These are phyloP conservation scores for Voacanga thouarsii DNA, from an alignment of 257 asterid genomes.

Conservation along the genomic window DNA sequence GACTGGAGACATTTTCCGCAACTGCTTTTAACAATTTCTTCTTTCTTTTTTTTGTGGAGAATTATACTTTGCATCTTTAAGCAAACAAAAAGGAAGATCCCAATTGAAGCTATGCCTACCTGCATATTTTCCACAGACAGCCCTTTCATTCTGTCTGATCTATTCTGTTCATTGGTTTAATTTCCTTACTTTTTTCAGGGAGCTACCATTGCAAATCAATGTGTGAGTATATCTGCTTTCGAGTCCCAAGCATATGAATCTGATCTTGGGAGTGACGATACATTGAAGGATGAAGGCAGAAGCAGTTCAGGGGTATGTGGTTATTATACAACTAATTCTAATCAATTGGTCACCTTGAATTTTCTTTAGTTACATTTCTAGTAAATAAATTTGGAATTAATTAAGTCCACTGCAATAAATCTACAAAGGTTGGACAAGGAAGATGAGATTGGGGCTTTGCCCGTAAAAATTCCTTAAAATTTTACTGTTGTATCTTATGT, in stretches of 20 bases:
- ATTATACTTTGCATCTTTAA: neutral
- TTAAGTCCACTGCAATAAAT: neutral
- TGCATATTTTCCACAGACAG: neutral
- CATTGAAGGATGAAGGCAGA: constrained; percentile 12
- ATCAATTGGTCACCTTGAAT: neutral
- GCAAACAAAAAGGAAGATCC: neutral
- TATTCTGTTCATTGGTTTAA: neutral
- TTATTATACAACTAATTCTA: neutral
- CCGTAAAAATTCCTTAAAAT: neutral
- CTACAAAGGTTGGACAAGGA: neutral
- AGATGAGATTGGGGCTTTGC: neutral
- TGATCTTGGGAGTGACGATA: constrained; percentile 13
- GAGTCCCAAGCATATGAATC: constrained; percentile 21
- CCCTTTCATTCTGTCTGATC: neutral
- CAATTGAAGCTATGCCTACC: neutral
- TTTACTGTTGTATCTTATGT: neutral
- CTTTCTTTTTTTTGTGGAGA: neutral
- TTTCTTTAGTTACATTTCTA: neutral
- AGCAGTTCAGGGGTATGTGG: constrained; percentile 25
- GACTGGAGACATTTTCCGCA: neutral
- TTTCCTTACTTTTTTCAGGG: constrained; percentile 24
- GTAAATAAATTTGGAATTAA: neutral
- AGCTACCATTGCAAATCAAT: constrained; percentile 27
- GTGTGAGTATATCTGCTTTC: constrained; percentile 21
- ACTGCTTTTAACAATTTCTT: neutral